Conservation (phyloP, 139 green algal genomes). For the Coelastrella sp. region DNA sequence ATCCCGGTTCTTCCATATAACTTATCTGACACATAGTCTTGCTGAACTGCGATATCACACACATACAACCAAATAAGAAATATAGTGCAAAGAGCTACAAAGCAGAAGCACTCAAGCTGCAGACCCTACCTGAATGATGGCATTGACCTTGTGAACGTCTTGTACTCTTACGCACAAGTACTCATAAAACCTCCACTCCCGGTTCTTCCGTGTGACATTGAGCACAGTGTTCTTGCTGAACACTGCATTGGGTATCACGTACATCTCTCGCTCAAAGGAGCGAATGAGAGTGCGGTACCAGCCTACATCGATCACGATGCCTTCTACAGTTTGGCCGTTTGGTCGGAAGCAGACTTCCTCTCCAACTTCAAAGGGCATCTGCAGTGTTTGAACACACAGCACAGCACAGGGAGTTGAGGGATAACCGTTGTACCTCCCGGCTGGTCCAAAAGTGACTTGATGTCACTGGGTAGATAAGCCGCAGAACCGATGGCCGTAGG, state of each 20-base stretch:
- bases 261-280: slow-evolving; percentile 85
- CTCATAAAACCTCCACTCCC: slow-evolving; percentile 93
- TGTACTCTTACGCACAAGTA: slow-evolving; percentile 73
- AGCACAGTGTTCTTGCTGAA: slow-evolving; percentile 92
- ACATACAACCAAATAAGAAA: slow-evolving; percentile 41
- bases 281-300: slow-evolving; percentile 88
- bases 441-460: too few species aligned
- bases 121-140: slow-evolving; percentile 52
- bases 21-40: slow-evolving; percentile 90
- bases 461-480: too few species aligned
- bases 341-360: slow-evolving; percentile 85
- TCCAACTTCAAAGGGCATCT: slow-evolving; percentile 66
- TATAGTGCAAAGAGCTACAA: too few species aligned
- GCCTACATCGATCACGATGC: slow-evolving; percentile 93
- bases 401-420: too few species aligned
- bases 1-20: slow-evolving; percentile 91
- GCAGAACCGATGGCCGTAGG: too few species aligned
- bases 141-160: slow-evolving; percentile 77
- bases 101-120: background rate
- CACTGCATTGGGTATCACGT: slow-evolving; percentile 80
- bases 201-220: slow-evolving; percentile 90
- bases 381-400: background rate
- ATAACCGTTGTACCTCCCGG: too few species aligned
- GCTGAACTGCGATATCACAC: slow-evolving; percentile 84
- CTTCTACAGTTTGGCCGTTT: slow-evolving; percentile 77